Base-by-base conservation (phyloP, 2,329 filamentous ascomycete species). In the Fonsecaea pedrosoi region DNA sequence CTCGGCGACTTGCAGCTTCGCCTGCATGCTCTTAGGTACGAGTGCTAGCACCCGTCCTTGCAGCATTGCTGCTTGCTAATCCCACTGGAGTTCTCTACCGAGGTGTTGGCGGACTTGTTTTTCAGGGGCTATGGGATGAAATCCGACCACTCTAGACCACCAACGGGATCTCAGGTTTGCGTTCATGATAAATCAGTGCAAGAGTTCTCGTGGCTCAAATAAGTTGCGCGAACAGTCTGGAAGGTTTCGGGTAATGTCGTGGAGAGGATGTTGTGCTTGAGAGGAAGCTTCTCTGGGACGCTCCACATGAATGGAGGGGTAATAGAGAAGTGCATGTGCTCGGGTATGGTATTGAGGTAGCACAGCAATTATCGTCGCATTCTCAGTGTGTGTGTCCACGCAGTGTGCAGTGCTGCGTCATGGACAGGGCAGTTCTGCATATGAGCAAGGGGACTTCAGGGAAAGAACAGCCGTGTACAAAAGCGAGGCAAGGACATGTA, bases 221-320 rank as follows among this genome's bases (percentile, higher is more conserved):
- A 38, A 18, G 18, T 61, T 61, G 45, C 18, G 18, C 12, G 40
- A 54, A 7, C 25, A 35, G n/a, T 32, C 32, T 35, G 15, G 32
- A 53, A 54, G 32, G 32, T 61, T 54, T 45, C 45, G 45, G 30
- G 59, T 54, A 48, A 40, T 61, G 59, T 45, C 40, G 59, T 54
- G 25, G 45, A 54, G 45, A 13, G 18, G 13, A 21, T 21, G 7
- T 34, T 45, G 13, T 53, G n/a, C 55, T 40, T 50, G 34, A 32
- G n/a, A 38, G 32, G 25, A 9, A 38, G 34, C 45, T 50, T 50
- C 45, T 50, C 8, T 18, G 25, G 18, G 32, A 42, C 32, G 18
- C n/a, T 48, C 35, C 45, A 54, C 21, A 13, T 54, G 42, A 21
- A 30, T 34, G 34, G 59, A 30, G 30, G 59, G 45, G 59, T 15